phyloP scores from a whole-genome alignment of 1,139 yeast genomes.

The Williopsis jadinii region DNA sequence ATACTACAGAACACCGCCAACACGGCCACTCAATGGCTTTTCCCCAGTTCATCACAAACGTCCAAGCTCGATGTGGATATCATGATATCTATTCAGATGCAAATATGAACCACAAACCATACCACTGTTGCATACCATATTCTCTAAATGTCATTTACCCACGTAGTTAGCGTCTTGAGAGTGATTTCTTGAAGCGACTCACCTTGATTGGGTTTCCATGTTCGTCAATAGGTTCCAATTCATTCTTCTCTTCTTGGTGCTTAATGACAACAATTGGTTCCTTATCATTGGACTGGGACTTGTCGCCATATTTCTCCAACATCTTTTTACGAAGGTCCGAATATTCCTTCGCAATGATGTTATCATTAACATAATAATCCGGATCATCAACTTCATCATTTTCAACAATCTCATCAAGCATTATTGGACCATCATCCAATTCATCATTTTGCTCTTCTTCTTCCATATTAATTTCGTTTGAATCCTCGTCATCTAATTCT shows the following conservation, averaged over 20 bases:
- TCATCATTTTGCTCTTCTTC: conserved; percentile 20
- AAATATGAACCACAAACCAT: too few species aligned
- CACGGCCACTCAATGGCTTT: neutral
- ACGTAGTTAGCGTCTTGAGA: conserved; percentile 24
- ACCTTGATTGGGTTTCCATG: conserved; percentile 49
- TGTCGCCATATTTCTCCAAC: conserved; percentile 17
- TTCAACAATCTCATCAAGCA: conserved; percentile 28
- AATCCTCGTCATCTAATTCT: conserved; percentile 15
- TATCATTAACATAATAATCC: conserved; percentile 28
- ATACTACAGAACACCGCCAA: neutral
- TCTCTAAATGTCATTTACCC: too few species aligned
- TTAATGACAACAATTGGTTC: conserved; percentile 17
- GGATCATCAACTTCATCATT: conserved; percentile 37
- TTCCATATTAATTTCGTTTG: conserved; percentile 22
- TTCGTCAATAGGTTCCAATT: conserved; percentile 68
- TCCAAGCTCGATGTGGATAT: too few species aligned
- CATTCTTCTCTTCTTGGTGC: conserved; percentile 40
- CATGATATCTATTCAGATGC: too few species aligned
- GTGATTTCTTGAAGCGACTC: conserved; percentile 58
- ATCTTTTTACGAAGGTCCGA: conserved; percentile 24
- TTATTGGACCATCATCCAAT: conserved; percentile 24
- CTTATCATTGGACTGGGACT: conserved; percentile 3
- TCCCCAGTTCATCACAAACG: too few species aligned
- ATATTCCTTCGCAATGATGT: conserved; percentile 29
- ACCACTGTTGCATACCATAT: too few species aligned